A percentile compares a stretch with the other conserved stretches of the same genome.
These are phyloP conservation scores for Jaapia argillacea DNA, from an alignment of 768 basidiomycete genomes.

Conservation along the genomic window DNA sequence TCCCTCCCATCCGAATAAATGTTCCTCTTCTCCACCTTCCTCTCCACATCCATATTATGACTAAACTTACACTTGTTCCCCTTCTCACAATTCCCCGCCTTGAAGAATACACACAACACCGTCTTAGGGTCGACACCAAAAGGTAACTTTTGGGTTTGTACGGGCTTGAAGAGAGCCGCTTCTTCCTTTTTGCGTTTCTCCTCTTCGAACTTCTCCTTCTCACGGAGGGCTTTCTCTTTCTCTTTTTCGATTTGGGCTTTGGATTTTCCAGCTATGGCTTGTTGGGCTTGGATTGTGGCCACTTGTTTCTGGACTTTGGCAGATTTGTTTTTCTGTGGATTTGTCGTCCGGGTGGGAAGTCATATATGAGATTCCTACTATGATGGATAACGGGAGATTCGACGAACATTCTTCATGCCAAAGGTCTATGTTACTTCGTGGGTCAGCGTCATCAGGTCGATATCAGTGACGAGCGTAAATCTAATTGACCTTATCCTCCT, in stretches of 20 bases:
- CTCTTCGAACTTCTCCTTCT: conserved; percentile 67
- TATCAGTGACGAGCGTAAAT: no score
- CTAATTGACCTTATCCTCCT: conserved; percentile 67
- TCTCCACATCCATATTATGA: conserved; percentile 79
- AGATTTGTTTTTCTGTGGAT: conserved; percentile 81
- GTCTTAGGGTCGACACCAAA: conserved; percentile 97
- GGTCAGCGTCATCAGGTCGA: conserved; percentile 9
- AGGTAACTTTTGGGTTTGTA: conserved; percentile 77
- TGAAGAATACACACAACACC: conserved; percentile 84
- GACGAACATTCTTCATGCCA: conserved; percentile 77
- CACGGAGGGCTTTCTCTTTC: conserved; percentile 69
- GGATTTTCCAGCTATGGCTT: conserved; percentile 68
- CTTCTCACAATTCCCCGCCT: conserved; percentile 90
- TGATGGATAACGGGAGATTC: neutral
- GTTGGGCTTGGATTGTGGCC: conserved; percentile 70
- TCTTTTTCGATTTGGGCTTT: conserved; percentile 75
- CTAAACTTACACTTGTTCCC: conserved; percentile 96
- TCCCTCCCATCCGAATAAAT: conserved; percentile 84
- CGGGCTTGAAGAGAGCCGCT: conserved; percentile 72
- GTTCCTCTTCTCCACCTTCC: conserved; percentile 94
- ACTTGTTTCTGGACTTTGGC: conserved; percentile 86
- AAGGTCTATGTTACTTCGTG: conserved; percentile 51
- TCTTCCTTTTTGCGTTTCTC: conserved; percentile 83
- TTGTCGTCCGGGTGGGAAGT: no score
- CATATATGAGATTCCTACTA: neutral